Base-by-base conservation (phyloP, 2,329 filamentous ascomycete species). In the Talaromyces sp. region DNA sequence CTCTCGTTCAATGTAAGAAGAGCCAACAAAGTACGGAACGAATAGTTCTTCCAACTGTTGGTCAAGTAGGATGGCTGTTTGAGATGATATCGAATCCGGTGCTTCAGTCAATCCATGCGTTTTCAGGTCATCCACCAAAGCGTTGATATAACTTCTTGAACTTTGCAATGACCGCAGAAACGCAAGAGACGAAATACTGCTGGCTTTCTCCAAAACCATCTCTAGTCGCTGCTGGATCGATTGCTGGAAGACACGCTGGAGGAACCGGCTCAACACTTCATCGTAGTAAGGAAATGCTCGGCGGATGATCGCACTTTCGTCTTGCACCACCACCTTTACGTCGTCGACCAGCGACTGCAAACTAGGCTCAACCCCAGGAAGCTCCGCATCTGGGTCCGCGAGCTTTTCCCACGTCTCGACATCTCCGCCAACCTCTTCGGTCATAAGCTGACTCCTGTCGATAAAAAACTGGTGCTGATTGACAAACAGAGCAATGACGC, bases 381-480 rank as follows among this genome's bases (percentile, higher is more conserved):
- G 90, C 56, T 96, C 93, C 0, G 91, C 87, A 76, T 99, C 95
- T 0, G 96, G 96, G 71, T 99, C 95, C 54, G 96, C 93, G 58
- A 99, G 82, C 67, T 89, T 88, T 61, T 98, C 93, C 93, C 93
- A 97, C 1, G 87, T 88, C 64, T 92, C 78, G n/a, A 73, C 70
- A 64, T 82, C 78, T 30, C 78, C 78, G 27, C 74, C 74, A 47
- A 96, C 86, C 73, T 96, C 93, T 69, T 96, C 93, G 0, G 89
- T 90, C 56, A 96, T 88, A 61, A 99, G 81, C 74, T 98, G 93
- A 67, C 92, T 95, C 28, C 93, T 85, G 72, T 98, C 95, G 71
- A 99, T 97, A 78, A 99, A 99, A 82, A 99, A 99, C 71, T 96
- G 92, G 77, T 99, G 96, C 75, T 99, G 95, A 72, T 99, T 99